A percentile compares a stretch with the other conserved stretches of the same genome.
Conservation (phyloP, 768 basidiomycete species). For the Lactarius hatsudake region DNA sequence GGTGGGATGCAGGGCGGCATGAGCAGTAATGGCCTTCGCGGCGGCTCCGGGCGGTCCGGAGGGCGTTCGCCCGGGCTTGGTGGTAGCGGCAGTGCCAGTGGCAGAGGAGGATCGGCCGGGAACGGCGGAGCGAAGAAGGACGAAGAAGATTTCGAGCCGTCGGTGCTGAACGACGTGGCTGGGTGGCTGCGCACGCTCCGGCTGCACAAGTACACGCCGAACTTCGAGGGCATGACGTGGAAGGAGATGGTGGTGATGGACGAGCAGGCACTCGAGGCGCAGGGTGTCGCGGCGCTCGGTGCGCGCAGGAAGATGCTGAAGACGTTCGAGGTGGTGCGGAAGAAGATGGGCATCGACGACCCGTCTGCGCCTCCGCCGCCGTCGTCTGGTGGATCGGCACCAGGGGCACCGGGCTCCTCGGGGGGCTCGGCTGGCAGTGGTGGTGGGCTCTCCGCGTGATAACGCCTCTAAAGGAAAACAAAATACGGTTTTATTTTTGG, state of each 20-base stretch:
- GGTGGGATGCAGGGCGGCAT: slow-evolving; percentile 30
- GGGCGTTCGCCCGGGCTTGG: slow-evolving; percentile 50
- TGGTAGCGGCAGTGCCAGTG: slow-evolving; percentile 29
- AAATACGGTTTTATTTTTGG: neutral
- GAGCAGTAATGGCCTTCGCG: slow-evolving; percentile 32
- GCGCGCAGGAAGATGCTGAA: slow-evolving; percentile 97
- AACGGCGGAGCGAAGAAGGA: slow-evolving; percentile 59
- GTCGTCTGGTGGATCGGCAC: neutral
- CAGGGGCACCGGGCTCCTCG: neutral
- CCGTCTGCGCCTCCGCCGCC: slow-evolving; percentile 30
- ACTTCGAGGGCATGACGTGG: slow-evolving; percentile 89
- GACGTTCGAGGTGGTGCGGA: slow-evolving; percentile 84
- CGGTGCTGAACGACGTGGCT: slow-evolving; percentile 82
- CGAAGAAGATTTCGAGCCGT: slow-evolving; percentile 91
- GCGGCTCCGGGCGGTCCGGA: slow-evolving; percentile 39
- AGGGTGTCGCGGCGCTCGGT: slow-evolving; percentile 97
- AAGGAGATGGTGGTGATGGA: slow-evolving; percentile 92
- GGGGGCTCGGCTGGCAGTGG: neutral
- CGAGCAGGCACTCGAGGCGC: slow-evolving; percentile 82
- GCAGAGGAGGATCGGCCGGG: slow-evolving; percentile 17
- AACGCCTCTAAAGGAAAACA: too few relatives aligned
- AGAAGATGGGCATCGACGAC: slow-evolving; percentile 83
- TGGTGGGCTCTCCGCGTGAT: neutral
- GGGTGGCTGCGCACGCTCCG: slow-evolving; percentile 92
- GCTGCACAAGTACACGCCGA: slow-evolving; percentile 98